Evolutionary conservation across 768 basidiomycete genomes (phyloP).

Genomic region (Russula abietina): DNA sequence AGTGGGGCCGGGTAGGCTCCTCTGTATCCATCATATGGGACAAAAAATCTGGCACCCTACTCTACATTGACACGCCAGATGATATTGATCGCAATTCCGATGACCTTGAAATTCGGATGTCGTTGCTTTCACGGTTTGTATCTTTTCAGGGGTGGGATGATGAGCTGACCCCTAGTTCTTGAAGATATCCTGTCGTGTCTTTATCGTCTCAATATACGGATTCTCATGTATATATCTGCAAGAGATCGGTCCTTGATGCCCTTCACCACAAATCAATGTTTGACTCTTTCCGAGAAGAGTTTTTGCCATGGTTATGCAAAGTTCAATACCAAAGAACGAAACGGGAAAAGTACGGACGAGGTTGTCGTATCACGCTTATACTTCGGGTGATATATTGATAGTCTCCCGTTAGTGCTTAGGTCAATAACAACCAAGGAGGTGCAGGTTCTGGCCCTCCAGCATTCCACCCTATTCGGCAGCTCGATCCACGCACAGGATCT

Average conservation of each 20-base stretch:
- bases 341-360: conserved; percentile 50
- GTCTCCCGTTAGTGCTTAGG: conserved; percentile 38
- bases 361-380: conserved; percentile 34
- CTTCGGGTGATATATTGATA: neutral
- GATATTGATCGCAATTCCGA: conserved; percentile 61
- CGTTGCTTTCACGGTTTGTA: conserved; percentile 59
- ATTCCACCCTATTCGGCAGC: conserved; percentile 47
- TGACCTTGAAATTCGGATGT: conserved; percentile 71
- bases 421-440: conserved; percentile 40
- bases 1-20: conserved; percentile 52
- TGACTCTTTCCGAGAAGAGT: conserved; percentile 83
- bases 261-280: conserved; percentile 63
- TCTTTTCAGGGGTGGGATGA: conserved; percentile 15
- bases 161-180: conserved; percentile 1
- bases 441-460: conserved; percentile 48
- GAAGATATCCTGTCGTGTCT: conserved; percentile 64
- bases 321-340: conserved; percentile 66
- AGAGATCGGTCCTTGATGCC: conserved; percentile 63
- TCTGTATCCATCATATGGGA: conserved; percentile 63
- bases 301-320: conserved; percentile 89
- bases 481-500: conserved; percentile 18
- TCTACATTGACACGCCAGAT: conserved; percentile 69
- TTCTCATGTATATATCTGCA: conserved; percentile 89
- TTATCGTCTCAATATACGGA: conserved; percentile 69
- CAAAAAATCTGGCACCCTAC: conserved; percentile 52